Evolutionary conservation across 495 filamentous ascomycete genomes (phyloP).

Genomic region (Thermothielavioides terrestris): DNA sequence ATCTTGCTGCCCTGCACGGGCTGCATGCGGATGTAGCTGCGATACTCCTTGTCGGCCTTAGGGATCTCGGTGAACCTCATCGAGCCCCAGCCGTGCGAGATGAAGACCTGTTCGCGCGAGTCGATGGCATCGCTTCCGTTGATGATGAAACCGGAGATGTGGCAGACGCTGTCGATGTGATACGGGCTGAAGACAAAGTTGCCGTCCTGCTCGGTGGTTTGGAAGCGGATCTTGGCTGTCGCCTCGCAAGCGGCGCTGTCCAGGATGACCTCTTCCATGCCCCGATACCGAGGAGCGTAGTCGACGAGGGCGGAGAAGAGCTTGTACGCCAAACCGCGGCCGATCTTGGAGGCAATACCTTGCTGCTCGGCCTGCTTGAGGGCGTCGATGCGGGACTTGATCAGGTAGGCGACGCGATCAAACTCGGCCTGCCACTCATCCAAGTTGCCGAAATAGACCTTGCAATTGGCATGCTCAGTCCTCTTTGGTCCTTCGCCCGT

Average conservation of each 20-base stretch:
- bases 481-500: conserved; percentile 36
- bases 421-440: conserved; percentile 46
- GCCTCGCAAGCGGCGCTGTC: conserved; percentile 64
- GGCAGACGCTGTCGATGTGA: conserved; percentile 62
- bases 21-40: conserved; percentile 63
- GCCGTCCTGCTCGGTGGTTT: conserved; percentile 48
- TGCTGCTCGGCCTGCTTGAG: conserved; percentile 43
- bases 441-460: conserved; percentile 39
- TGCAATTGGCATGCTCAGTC: conserved; percentile 44
- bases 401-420: conserved; percentile 47
- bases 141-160: conserved; percentile 70
- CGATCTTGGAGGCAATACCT: conserved; percentile 51
- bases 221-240: conserved; percentile 60
- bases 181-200: conserved; percentile 60
- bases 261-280: conserved; percentile 69
- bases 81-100: conserved; percentile 74
- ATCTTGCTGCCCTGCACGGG: conserved; percentile 43
- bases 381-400: conserved; percentile 43
- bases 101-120: conserved; percentile 60
- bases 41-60: conserved; percentile 54
- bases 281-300: conserved; percentile 57
- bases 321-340: conserved; percentile 68
- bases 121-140: conserved; percentile 69
- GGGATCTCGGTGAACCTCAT: conserved; percentile 62
- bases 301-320: conserved; percentile 64